A percentile compares a stretch with the other conserved stretches of the same genome.
Conservation (phyloP, 2,329 filamentous ascomycete species). For the Colletotrichum sansevieriae region DNA sequence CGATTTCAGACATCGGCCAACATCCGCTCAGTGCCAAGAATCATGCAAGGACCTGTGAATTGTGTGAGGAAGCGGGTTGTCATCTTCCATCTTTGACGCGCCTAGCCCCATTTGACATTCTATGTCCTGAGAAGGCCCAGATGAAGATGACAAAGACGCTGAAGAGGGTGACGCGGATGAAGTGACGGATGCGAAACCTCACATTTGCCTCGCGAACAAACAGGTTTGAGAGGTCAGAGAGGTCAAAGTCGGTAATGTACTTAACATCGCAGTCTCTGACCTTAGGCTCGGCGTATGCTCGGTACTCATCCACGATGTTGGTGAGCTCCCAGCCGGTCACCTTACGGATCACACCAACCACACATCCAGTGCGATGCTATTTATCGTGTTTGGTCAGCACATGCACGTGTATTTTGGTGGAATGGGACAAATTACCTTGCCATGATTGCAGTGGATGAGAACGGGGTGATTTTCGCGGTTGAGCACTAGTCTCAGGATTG, state of each 20-base stretch:
- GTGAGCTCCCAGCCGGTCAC: slow-evolving; percentile 75
- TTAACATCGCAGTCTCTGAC: slow-evolving; percentile 70
- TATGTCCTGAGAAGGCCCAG: slow-evolving; percentile 57
- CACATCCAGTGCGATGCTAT: slow-evolving; percentile 89
- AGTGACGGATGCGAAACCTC: slow-evolving; percentile 51
- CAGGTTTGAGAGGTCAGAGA: slow-evolving; percentile 54
- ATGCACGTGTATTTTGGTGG: neutral
- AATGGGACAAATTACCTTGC: slow-evolving; percentile 67
- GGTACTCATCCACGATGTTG: slow-evolving; percentile 79
- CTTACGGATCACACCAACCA: slow-evolving; percentile 84
- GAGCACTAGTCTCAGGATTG: slow-evolving; percentile 78
- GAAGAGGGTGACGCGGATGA: slow-evolving; percentile 59
- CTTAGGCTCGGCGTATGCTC: slow-evolving; percentile 72
- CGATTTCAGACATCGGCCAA: slow-evolving; percentile 19
- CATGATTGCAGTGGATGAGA: slow-evolving; percentile 93
- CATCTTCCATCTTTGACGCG: slow-evolving; percentile 35
- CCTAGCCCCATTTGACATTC: slow-evolving; percentile 44
- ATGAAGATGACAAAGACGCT: slow-evolving; percentile 57
- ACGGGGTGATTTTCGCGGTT: slow-evolving; percentile 82
- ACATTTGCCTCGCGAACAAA: slow-evolving; percentile 47
- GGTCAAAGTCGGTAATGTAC: slow-evolving; percentile 67
- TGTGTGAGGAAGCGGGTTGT: neutral
- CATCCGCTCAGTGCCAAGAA: slow-evolving; percentile 29
- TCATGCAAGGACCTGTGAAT: slow-evolving; percentile 13
- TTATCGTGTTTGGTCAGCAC: slow-evolving; percentile 23